Base-by-base conservation (phyloP, 2,329 filamentous ascomycete species). In the Aspergillus ibericus region DNA sequence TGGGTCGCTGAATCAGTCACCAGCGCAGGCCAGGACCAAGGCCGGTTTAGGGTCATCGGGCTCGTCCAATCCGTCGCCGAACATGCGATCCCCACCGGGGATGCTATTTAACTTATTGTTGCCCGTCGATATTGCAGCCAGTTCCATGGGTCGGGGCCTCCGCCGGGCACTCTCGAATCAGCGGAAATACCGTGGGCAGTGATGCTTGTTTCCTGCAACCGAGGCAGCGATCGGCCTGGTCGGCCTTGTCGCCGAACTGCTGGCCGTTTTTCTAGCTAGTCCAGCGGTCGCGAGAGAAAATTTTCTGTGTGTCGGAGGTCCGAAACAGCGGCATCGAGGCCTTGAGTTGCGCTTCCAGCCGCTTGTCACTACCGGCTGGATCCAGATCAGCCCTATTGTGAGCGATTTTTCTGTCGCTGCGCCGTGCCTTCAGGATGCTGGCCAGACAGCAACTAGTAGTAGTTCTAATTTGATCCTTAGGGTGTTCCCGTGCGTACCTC, bases 301-400 rank as follows among this genome's bases (percentile, higher is more conserved):
- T 20, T 42, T 15, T 42, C 18, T 42, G 20, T 42, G 38, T 42
- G 20, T 42, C 38, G 38, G 38, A 42, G 10, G 18, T 42, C 38
- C 38, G 38, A 42, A 12, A 22, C 18, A 13, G 10, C 38, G 38
- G 38, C 25, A 29, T 48, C 44, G 22, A 48, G 16, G 25, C 9
- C 16, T 42, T 13, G 10, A 27, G 44, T 48, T 48, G 25, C 44
- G 25, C 44, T 48, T 29, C 25, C 44, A 32, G 25, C 44, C 25
- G 44, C 42, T 47, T 47, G 42, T 47, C 42, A 29, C 42, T 4
- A 20, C 22, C 42, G 44, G 44, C n/a, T 27, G 44, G 44, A 32
- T 48, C 44, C 27, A 48, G 44, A 48, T 48, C 44, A 48, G 44
- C 44, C 44, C 44, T 48, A 48, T 48, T 48, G 38, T 42, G 44